A percentile compares a stretch with the other conserved stretches of the same genome.
phyloP scores from a whole-genome alignment of 257 asterid genomes.

The Solanum rostratum region DNA sequence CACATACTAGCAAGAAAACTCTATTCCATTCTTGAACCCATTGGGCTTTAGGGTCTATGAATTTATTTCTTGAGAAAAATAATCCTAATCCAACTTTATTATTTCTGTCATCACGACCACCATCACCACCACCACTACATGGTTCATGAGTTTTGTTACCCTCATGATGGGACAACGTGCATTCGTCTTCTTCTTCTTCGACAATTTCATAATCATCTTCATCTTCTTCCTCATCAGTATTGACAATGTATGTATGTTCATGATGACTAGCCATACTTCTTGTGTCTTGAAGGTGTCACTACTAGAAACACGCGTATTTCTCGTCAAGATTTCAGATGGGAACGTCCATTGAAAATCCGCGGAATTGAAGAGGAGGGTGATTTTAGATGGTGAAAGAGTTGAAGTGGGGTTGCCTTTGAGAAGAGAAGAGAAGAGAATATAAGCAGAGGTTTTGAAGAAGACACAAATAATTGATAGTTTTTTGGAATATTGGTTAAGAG shows the following conservation, averaged over 20 bases:
- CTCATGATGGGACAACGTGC: background rate
- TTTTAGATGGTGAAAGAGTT: background rate
- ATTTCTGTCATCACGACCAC: background rate
- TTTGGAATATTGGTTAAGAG: background rate
- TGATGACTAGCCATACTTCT: background rate
- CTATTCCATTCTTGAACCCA: conserved; percentile 5
- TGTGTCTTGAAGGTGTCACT: background rate
- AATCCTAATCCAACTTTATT: background rate
- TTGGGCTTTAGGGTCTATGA: background rate
- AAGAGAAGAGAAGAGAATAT: background rate
- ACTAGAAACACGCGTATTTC: background rate
- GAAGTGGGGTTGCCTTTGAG: background rate
- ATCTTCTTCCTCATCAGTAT: background rate
- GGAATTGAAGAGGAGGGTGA: background rate
- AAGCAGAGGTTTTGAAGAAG: background rate
- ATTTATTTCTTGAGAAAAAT: background rate
- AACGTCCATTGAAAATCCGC: background rate
- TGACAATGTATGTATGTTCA: background rate
- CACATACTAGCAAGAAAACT: background rate
- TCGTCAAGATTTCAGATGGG: background rate
- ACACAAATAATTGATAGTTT: background rate
- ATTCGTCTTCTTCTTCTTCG: background rate
- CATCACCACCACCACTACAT: background rate
- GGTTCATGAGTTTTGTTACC: background rate
- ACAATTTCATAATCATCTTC: background rate